Percentiles rank a stretch among this genome's conserved stretches.
Evolutionary conservation across 306 rosid genomes (phyloP).

Genomic region (Casuarina equisetifolia): DNA sequence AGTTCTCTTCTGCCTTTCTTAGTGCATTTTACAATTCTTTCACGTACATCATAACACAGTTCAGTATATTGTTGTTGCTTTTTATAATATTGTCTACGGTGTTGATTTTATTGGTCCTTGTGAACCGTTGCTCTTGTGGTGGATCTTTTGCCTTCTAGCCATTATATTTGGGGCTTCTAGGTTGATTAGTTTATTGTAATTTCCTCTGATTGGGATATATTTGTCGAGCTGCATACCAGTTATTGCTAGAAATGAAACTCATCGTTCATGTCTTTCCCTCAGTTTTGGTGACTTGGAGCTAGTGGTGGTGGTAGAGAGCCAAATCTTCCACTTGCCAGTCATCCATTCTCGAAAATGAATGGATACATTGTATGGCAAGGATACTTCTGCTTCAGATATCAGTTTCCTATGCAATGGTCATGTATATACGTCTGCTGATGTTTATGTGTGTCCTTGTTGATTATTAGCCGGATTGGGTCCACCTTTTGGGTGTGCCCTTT

Average conservation of each 20-base stretch:
- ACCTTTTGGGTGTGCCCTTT: background rate
- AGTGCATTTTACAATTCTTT: background rate
- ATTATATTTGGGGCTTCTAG: conserved; percentile 18
- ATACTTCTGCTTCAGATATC: no score
- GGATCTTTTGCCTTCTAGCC: background rate
- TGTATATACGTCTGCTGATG: background rate
- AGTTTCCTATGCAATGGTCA: background rate
- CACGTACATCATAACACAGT: background rate
- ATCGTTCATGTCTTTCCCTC: background rate
- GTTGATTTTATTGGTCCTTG: background rate
- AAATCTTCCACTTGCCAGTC: no score
- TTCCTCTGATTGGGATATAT: conserved; percentile 7
- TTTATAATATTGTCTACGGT: conserved; percentile 13
- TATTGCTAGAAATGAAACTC: conserved; percentile 3
- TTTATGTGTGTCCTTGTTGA: background rate
- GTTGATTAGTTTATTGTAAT: conserved; percentile 4
- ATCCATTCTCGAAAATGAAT: no score
- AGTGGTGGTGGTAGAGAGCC: background rate
- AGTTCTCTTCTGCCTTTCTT: conserved; percentile 38
- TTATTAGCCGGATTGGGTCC: background rate
- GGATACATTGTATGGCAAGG: no score
- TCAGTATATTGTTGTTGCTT: background rate
- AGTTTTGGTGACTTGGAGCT: background rate
- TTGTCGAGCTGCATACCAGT: background rate
- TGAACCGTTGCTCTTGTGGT: background rate